phyloP scores from a whole-genome alignment of 345 rosid species.

The Salix exigua region DNA sequence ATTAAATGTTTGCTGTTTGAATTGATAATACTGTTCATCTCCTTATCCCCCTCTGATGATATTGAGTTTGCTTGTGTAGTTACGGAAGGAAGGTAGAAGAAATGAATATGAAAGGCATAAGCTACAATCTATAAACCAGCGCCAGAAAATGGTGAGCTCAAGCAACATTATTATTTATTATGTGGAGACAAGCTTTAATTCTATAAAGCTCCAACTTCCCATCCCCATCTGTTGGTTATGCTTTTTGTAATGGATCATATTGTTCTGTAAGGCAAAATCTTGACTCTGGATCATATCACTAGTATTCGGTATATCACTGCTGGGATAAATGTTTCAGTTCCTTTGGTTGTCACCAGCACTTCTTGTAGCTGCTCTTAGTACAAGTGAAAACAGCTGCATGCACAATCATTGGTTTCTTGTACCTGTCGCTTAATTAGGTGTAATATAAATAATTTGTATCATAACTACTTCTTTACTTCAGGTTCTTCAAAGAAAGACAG shows the following conservation, averaged over 20 bases:
- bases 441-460: conserved; percentile 3
- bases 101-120: conserved; percentile 98
- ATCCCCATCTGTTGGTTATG: neutral
- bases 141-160: conserved; percentile 80
- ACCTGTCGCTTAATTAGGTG: neutral
- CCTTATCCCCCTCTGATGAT: conserved; percentile 4
- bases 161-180: neutral
- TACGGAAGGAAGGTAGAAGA: conserved; percentile 92
- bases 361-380: neutral
- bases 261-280: neutral
- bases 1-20: neutral
- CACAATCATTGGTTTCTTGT: neutral
- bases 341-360: neutral
- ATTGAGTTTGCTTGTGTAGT: conserved; percentile 41
- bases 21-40: neutral
- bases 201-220: neutral
- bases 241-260: neutral
- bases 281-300: neutral
- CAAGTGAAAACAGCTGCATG: neutral
- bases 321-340: neutral
- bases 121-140: conserved; percentile 90
- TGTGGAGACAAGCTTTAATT: neutral
- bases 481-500: conserved; percentile 99
- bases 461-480: conserved; percentile 27
- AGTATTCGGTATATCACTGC: neutral